A percentile compares a stretch with the other conserved stretches of the same genome.
phyloP scores from a whole-genome alignment of 805 yeast genomes.

The Allodekkera sacchari region DNA sequence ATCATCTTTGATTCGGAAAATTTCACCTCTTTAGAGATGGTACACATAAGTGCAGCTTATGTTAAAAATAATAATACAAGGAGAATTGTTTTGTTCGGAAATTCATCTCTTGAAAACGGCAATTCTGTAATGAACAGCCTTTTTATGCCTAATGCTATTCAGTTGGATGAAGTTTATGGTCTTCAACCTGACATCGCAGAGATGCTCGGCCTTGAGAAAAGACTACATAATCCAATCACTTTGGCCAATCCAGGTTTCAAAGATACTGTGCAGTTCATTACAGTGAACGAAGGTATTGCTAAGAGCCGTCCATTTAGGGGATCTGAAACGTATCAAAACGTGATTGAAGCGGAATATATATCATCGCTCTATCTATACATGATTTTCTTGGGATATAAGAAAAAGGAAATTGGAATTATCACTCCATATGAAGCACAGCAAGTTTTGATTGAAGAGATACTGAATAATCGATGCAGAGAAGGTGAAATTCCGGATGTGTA shows the following conservation, averaged over 20 bases:
- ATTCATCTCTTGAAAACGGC: constrained; percentile 9
- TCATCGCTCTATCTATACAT: constrained; percentile 39
- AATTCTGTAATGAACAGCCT: too few species aligned
- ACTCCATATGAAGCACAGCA: constrained; percentile 34
- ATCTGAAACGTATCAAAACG: constrained; percentile 26
- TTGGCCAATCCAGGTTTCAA: constrained; percentile 27
- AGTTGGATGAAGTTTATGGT: constrained; percentile 4
- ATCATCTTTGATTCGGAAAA: constrained; percentile 27
- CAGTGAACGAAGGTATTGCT: constrained; percentile 23
- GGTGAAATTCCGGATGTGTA: constrained; percentile 8
- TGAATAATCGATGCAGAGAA: constrained; percentile 20
- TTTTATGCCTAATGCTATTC: constrained; percentile 3
- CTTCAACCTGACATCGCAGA: constrained; percentile 2
- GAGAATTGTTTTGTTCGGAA: constrained; percentile 30
- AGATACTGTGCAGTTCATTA: constrained; percentile 23
- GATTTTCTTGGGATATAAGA: constrained; percentile 35
- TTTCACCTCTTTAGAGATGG: constrained; percentile 24
- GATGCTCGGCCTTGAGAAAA: background rate
- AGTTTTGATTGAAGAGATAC: constrained; percentile 33
- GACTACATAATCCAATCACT: background rate
- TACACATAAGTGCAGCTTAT: too few species aligned
- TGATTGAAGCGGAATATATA: constrained; percentile 41
- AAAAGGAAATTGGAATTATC: constrained; percentile 30
- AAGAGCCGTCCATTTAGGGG: constrained; percentile 10
- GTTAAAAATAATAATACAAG: constrained; percentile 11